A percentile compares a stretch with the other conserved stretches of the same genome.
Conservation (phyloP, 2,329 filamentous ascomycete species). For the Karstenula rhodostoma region DNA sequence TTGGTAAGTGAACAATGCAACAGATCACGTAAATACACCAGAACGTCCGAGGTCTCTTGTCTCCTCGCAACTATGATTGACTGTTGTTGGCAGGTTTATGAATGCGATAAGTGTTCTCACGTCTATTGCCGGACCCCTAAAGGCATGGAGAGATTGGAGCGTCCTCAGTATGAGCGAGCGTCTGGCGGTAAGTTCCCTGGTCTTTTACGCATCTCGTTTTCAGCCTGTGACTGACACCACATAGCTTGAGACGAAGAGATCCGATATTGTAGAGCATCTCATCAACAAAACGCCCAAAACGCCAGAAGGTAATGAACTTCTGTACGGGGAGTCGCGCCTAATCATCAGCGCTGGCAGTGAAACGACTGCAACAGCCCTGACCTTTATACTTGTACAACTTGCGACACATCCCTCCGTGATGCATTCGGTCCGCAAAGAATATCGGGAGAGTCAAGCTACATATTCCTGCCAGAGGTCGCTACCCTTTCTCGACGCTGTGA, state of each 20-base stretch:
- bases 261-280: constrained; percentile 35
- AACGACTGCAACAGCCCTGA: constrained; percentile 61
- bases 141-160: constrained; percentile 36
- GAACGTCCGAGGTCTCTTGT: not conserved
- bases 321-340: constrained; percentile 42
- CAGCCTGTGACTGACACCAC: constrained; percentile 3
- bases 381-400: constrained; percentile 56
- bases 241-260: constrained; percentile 23
- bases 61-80: not conserved
- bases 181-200: constrained; percentile 27
- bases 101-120: constrained; percentile 31
- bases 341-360: constrained; percentile 49
- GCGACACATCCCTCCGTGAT: constrained; percentile 29
- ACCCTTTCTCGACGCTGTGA: constrained; percentile 44
- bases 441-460: constrained; percentile 21
- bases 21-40: not conserved
- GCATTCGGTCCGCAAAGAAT: constrained; percentile 30
- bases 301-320: constrained; percentile 25
- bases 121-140: constrained; percentile 35
- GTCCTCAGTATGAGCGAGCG: constrained; percentile 31
- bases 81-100: constrained; percentile 21
- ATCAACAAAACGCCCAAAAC: constrained; percentile 29
- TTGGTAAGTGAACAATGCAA: constrained; percentile 20
- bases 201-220: not conserved
- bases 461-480: constrained; percentile 17